Evolutionary conservation across 306 rosid genomes (phyloP), one percentile per base, ranked within the genome.

Genomic region (Trifolium dubium): DNA sequence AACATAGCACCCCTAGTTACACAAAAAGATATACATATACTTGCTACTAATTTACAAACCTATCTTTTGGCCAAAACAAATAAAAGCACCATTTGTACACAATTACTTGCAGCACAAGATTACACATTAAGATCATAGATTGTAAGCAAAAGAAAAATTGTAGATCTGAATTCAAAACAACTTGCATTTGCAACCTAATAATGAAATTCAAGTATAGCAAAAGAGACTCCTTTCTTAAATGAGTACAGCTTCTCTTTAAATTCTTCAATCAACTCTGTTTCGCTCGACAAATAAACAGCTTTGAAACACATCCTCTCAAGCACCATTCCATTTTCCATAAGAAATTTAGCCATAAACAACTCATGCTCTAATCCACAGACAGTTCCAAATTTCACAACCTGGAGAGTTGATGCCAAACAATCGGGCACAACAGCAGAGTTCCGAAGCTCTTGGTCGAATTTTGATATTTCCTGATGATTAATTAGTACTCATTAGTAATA

Each of bases 231-330:
- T 51, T 17, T 51, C 28, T 51, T 17, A 51, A 15, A 51, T 51
- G 14, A 67, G 9, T 46, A 66, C 17, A 67, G 29, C 49, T 79
- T 66, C 75, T 39, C 46, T 23, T 67, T 49, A 49, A 73, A 43
- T 35, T 60, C 31, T 37, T 73, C 75, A 3, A 73, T 11, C 11
- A 3, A 32, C 46, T 58, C 23, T 0, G 61, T 44, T n/a, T 46
- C 8, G 4, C 3, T 4, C 7, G 2, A 1, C 2, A 5, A 0
- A 0, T 1, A 2, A 1, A 10, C 15, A 34, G 4, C 15, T 14
- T n/a, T 28, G 66, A 74, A 58, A 49, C 75, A 67, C 66, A 67
- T 46, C 64, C 66, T 37, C 64, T 55, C 50, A 62, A 75, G 64
- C 50, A 53, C 47, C 10, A 9, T 43, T 10, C 47, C 12, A 43